A percentile compares a stretch with the other conserved stretches of the same genome.
phyloP scores from a whole-genome alignment of 495 filamentous ascomycete genomes.

The Cercophora scortea region DNA sequence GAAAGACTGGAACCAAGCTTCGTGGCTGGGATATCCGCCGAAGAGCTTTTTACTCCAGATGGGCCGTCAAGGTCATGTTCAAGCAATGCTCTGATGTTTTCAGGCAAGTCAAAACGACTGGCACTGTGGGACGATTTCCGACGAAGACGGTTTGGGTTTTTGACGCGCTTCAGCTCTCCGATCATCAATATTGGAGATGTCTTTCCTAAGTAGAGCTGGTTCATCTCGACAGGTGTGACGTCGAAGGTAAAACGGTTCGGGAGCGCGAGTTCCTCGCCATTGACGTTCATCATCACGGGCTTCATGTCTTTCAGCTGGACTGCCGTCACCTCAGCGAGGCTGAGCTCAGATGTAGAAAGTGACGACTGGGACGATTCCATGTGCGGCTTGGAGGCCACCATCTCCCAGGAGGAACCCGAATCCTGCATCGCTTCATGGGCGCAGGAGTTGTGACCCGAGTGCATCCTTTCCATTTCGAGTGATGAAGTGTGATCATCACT shows the following conservation, averaged over 20 bases:
- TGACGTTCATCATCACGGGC: conserved; percentile 13
- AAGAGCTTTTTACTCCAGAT: neutral
- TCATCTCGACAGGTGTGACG: conserved; percentile 3
- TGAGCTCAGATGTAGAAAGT: neutral
- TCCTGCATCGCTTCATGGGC: conserved; percentile 3
- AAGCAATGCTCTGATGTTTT: conserved; percentile 1
- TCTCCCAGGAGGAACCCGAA: conserved; percentile 12
- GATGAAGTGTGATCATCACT: neutral
- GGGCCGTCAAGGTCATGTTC: neutral
- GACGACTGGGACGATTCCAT: neutral
- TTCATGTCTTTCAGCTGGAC: conserved; percentile 12
- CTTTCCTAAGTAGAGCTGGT: neutral
- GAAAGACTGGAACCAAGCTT: no score
- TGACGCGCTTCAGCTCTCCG: conserved; percentile 9
- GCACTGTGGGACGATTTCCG: neutral
- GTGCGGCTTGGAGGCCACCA: conserved; percentile 12
- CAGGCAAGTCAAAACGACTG: neutral
- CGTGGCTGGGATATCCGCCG: neutral
- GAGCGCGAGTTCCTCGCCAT: conserved; percentile 14
- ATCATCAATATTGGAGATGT: neutral
- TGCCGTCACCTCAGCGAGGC: neutral
- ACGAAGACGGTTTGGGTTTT: neutral
- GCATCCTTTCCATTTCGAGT: conserved; percentile 6
- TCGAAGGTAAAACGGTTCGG: conserved; percentile 20
- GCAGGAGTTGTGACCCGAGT: neutral